These are phyloP conservation scores for Ochetophila trinervis DNA, from an alignment of 306 rosid species.

Conservation along the genomic window DNA sequence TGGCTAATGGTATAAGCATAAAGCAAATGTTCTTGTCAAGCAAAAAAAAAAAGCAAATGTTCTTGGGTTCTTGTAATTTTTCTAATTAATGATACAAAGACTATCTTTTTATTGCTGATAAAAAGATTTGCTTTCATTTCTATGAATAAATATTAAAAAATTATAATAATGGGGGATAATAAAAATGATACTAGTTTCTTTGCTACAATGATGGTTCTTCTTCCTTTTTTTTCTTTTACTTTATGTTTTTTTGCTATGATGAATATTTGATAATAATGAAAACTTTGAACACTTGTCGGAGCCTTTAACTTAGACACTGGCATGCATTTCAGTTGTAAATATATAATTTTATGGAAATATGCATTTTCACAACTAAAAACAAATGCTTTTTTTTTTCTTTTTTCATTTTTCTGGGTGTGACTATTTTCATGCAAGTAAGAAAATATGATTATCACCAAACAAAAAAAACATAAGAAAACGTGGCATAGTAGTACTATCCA, in stretches of 20 bases:
- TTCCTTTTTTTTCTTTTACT: background rate
- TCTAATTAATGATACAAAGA: constrained; percentile 1
- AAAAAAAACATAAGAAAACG: too few relatives aligned
- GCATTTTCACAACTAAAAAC: too few relatives aligned
- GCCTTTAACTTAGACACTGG: constrained; percentile 24
- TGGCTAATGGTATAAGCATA: too few relatives aligned
- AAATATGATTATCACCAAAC: too few relatives aligned
- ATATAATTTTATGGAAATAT: too few relatives aligned
- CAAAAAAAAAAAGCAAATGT: too few relatives aligned
- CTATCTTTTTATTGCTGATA: constrained; percentile 12
- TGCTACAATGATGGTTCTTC: constrained; percentile 19
- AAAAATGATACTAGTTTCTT: constrained; percentile 28
- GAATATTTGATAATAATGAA: constrained; percentile 14
- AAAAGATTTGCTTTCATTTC: background rate
- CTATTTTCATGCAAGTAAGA: too few relatives aligned
- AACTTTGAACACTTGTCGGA: constrained; percentile 27
- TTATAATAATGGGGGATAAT: constrained; percentile 2
- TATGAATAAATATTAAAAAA: background rate
- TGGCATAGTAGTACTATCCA: too few relatives aligned
- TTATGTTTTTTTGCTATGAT: constrained; percentile 24
- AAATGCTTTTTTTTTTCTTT: too few relatives aligned
- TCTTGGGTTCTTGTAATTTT: constrained; percentile 1
- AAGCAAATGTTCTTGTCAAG: too few relatives aligned
- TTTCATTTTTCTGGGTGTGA: too few relatives aligned
- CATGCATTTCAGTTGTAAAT: too few relatives aligned